Conservation (phyloP, 106 monocot genomes). For the Ottelia alismoides region DNA sequence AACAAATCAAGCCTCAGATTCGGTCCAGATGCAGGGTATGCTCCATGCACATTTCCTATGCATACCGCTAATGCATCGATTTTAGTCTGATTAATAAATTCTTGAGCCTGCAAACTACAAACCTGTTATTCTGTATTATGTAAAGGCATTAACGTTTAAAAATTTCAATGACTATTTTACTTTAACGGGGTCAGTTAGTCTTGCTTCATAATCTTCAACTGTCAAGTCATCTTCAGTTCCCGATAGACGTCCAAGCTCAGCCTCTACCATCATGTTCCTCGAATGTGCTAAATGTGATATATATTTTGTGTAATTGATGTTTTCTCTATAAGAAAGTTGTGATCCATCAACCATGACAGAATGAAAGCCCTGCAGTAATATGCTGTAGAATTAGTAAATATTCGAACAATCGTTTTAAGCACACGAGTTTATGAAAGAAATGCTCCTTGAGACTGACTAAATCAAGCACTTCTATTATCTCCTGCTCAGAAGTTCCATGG, state of each 20-base stretch:
- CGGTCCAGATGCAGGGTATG: constrained; percentile 75
- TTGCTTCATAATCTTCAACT: constrained; percentile 91
- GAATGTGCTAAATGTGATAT: constrained; percentile 56
- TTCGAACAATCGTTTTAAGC: background rate
- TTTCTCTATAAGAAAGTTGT: constrained; percentile 55
- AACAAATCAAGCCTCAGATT: constrained; percentile 79
- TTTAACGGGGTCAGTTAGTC: constrained; percentile 64
- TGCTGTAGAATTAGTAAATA: background rate
- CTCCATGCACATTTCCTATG: constrained; percentile 96
- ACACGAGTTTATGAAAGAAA: background rate
- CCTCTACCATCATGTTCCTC: constrained; percentile 71
- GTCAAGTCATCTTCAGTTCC: constrained; percentile 91
- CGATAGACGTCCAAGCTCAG: constrained; percentile 88
- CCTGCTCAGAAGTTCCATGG: constrained; percentile 67
- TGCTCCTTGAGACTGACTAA: constrained; percentile 31
- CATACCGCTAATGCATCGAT: constrained; percentile 94
- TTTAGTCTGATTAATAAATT: constrained; percentile 76
- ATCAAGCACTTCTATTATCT: constrained; percentile 74
- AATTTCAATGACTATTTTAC: no score
- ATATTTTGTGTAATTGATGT: constrained; percentile 54
- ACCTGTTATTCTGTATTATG: background rate
- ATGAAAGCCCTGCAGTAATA: constrained; percentile 68
- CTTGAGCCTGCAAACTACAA: constrained; percentile 44
- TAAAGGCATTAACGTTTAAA: no score
- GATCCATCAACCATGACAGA: constrained; percentile 98